Base-by-base conservation (phyloP, 78 protist species). In the Guillardia theta region DNA sequence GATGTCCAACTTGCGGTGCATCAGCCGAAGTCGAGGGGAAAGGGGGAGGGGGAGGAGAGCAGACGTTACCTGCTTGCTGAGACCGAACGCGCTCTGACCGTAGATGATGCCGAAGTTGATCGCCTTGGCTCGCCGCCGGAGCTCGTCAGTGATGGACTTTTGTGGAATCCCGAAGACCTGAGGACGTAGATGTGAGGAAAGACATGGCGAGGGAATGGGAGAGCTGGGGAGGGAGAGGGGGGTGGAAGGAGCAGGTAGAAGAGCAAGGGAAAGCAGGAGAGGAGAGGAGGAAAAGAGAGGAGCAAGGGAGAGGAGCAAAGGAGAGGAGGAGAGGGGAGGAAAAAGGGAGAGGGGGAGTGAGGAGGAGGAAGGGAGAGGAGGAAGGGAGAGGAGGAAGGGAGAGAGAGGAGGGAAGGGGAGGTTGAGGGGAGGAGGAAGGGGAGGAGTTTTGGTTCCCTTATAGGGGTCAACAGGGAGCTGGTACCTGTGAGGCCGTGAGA, bases 101-200 rank as follows among this genome's bases (percentile, higher is more conserved):
- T 78, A 78, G 45, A 78, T 78, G 90, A 78, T 78, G 48, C 90
- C 90, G 50, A 78, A 78, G 90, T 78, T 78, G 50, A 78, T 78
- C 0, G 90, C 90, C 90, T 78, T 78, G 8, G 90, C 90, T 0
- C 48, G 24, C 30, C 24, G 18, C 24, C 90, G 45, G 43, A 24
- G 45, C 30, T 78, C 90, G 44, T 0, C 41, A 10, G 90, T 41
- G 15, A 78, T 30, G 37, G 1, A 30, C 4, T 78, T 48, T 4
- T 44, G 43, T 8, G 90, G 33, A 46, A 78, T 48, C 43, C 90
- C 90, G 33, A 78, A 78, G 37, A 78, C 90, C 90, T 78, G 90
- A 10, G 44, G n/a, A n/a, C n/a, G n/a, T n/a, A n/a, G n/a, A n/a
- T n/a, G n/a, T n/a, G n/a, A n/a, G n/a, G 33, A n/a, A 50, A 50